These are phyloP conservation scores for Calocera cornea DNA, from an alignment of 768 basidiomycete species.

Conservation along the genomic window DNA sequence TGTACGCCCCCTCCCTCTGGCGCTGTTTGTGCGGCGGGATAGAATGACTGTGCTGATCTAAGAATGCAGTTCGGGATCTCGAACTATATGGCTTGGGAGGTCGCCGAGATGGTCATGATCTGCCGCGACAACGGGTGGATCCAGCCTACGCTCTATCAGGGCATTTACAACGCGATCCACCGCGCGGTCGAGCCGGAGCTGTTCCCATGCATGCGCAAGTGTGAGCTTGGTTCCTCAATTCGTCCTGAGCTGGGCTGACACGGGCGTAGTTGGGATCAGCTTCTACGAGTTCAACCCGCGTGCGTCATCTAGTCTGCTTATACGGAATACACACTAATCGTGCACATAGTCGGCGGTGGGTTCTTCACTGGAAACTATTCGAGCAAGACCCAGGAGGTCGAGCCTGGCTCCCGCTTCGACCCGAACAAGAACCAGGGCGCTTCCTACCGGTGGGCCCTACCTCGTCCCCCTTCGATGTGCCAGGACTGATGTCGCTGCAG, in stretches of 20 bases:
- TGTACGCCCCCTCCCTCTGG: slow-evolving; percentile 12
- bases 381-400: slow-evolving; percentile 18
- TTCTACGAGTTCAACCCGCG: slow-evolving; percentile 33
- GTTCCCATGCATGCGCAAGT: slow-evolving; percentile 32
- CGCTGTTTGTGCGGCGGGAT: background rate
- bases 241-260: background rate
- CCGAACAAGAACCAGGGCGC: slow-evolving; percentile 33
- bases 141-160: slow-evolving; percentile 37
- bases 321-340: background rate
- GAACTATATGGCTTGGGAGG: slow-evolving; percentile 31
- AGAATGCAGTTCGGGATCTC: slow-evolving; percentile 29
- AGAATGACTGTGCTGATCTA: background rate
- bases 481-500: background rate
- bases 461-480: background rate
- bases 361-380: slow-evolving; percentile 30
- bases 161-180: slow-evolving; percentile 34
- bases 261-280: slow-evolving; percentile 22
- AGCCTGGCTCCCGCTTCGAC: slow-evolving; percentile 47
- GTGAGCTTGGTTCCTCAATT: background rate
- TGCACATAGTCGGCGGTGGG: slow-evolving; percentile 25
- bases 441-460: slow-evolving; percentile 24
- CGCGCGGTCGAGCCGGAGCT: slow-evolving; percentile 28
- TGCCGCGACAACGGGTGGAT: slow-evolving; percentile 35
- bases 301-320: slow-evolving; percentile 17
- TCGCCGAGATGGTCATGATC: slow-evolving; percentile 33